Evolutionary conservation across 1,284 basidiomycete species (phyloP).

Genomic region (Melanopsichium pennsylvanicum): DNA sequence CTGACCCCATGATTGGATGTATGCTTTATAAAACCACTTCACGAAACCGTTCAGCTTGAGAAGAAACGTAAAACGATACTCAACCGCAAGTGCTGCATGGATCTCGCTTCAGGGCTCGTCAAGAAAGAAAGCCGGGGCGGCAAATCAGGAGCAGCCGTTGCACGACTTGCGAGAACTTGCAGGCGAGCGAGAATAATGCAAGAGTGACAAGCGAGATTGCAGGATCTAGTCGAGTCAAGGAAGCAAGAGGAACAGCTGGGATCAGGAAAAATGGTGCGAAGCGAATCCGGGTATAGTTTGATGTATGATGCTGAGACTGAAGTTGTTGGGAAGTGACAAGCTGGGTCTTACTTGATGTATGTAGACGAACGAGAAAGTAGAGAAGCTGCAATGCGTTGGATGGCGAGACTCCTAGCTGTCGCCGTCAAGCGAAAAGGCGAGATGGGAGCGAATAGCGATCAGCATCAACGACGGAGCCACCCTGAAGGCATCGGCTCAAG

Average conservation of each 20-base stretch:
- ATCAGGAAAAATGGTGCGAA: background rate
- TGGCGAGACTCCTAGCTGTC: background rate
- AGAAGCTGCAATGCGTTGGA: background rate
- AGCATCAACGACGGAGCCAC: background rate
- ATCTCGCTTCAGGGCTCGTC: background rate
- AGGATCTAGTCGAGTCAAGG: background rate
- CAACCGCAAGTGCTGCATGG: background rate
- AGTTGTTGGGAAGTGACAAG: background rate
- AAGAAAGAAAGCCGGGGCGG: background rate
- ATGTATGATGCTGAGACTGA: too few relatives aligned
- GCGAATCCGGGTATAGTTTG: too few relatives aligned
- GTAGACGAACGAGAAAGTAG: background rate
- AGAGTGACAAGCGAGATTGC: background rate
- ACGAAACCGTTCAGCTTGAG: background rate
- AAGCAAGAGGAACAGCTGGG: background rate
- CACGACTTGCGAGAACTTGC: background rate
- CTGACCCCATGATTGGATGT: background rate
- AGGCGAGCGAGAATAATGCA: background rate
- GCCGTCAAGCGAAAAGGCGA: slow-evolving; percentile 2
- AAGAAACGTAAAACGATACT: background rate
- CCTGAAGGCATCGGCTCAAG: background rate
- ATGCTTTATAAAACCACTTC: background rate
- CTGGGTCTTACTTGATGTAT: background rate
- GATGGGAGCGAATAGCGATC: background rate
- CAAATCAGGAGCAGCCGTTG: background rate